A percentile compares a stretch with the other conserved stretches of the same genome.
Conservation (phyloP, 768 basidiomycete genomes). For the Fomitopsis pulvina region DNA sequence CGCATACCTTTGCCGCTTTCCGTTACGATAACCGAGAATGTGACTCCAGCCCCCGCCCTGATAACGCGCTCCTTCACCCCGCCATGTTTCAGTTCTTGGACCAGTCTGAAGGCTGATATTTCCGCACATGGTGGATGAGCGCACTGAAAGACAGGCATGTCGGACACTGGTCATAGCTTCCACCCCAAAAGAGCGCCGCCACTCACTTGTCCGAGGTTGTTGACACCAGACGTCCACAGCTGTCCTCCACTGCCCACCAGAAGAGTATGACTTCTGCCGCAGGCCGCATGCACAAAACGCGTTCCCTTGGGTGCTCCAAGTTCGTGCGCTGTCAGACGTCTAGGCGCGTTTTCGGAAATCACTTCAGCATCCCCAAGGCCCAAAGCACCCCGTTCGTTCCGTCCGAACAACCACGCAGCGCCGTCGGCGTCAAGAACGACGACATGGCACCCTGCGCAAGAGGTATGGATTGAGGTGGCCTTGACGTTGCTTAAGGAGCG, state of each 20-base stretch:
- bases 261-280: slow-evolving; percentile 76
- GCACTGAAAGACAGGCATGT: slow-evolving; percentile 40
- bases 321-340: slow-evolving; percentile 48
- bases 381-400: slow-evolving; percentile 65
- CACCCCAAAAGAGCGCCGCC: not conserved
- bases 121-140: slow-evolving; percentile 64
- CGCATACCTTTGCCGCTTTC: slow-evolving; percentile 69
- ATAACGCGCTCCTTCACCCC: slow-evolving; percentile 61
- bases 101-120: slow-evolving; percentile 55
- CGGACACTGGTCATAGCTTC: not conserved
- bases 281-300: slow-evolving; percentile 73
- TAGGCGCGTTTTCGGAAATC: slow-evolving; percentile 73
- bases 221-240: slow-evolving; percentile 81
- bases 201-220: slow-evolving; percentile 72
- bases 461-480: slow-evolving; percentile 63
- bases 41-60: slow-evolving; percentile 75
- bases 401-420: slow-evolving; percentile 85
- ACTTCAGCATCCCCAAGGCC: slow-evolving; percentile 43
- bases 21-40: slow-evolving; percentile 79
- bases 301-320: slow-evolving; percentile 50
- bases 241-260: slow-evolving; percentile 77
- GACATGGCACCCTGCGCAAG: slow-evolving; percentile 71
- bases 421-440: slow-evolving; percentile 70
- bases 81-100: slow-evolving; percentile 46
- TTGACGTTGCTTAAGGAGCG: slow-evolving; percentile 83